Evolutionary conservation across 192 early-diverging fungal genomes (phyloP).

Genomic region (Phlyctochytrium bullatum): DNA sequence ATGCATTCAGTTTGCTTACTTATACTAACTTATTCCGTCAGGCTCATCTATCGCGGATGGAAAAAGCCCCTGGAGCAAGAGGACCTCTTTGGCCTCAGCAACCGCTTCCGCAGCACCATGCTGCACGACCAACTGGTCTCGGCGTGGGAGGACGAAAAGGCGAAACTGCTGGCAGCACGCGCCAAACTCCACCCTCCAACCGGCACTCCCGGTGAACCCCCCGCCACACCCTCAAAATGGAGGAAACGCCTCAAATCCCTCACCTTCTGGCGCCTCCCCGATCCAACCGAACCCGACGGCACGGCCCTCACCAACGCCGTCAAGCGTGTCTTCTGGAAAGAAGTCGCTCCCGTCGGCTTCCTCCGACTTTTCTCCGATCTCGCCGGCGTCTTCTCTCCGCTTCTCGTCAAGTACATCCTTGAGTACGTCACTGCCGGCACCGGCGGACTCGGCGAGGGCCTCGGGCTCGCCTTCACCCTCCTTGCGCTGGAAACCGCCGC

Average conservation of each 20-base stretch:
- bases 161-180: neutral
- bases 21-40: slow-evolving; percentile 1
- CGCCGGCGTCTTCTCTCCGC: slow-evolving; percentile 36
- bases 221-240: slow-evolving; percentile 20
- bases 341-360: slow-evolving; percentile 33
- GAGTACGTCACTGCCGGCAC: slow-evolving; percentile 9
- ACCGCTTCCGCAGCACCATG: slow-evolving; percentile 13
- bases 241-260: neutral
- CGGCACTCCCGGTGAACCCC: slow-evolving; percentile 9
- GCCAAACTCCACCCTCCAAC: too few species aligned
- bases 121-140: slow-evolving; percentile 28
- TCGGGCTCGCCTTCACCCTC: slow-evolving; percentile 24
- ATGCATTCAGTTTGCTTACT: neutral
- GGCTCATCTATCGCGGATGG: slow-evolving; percentile 36
- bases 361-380: slow-evolving; percentile 36
- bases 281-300: neutral
- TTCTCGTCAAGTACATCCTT: slow-evolving; percentile 42
- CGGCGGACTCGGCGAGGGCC: slow-evolving; percentile 2
- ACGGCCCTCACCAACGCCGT: slow-evolving; percentile 16
- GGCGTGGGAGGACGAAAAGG: slow-evolving; percentile 34
- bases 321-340: slow-evolving; percentile 21
- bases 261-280: neutral
- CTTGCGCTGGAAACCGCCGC: slow-evolving; percentile 10
- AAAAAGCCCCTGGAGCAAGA: slow-evolving; percentile 53
- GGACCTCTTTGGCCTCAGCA: slow-evolving; percentile 57